A percentile compares a stretch with the other conserved stretches of the same genome.
phyloP scores from a whole-genome alignment of 2,329 filamentous ascomycete species.

The Myriosclerotinia curreyana region DNA sequence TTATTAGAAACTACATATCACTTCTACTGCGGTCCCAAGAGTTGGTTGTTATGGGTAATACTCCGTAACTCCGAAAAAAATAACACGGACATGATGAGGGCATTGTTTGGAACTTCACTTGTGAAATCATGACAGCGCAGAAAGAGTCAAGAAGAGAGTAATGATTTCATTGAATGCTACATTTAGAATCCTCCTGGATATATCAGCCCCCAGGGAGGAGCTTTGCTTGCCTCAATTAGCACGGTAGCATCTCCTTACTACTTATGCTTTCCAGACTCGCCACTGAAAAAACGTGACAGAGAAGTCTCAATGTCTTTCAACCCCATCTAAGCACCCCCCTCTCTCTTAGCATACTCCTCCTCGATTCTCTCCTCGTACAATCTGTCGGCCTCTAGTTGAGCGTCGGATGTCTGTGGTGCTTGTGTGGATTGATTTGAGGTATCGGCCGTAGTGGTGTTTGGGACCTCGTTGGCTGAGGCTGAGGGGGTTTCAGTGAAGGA shows the following conservation, averaged over 20 bases:
- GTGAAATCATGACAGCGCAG: not conserved
- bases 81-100: not conserved
- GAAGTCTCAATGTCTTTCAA: not conserved
- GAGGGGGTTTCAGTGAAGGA: conserved; percentile 19
- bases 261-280: not conserved
- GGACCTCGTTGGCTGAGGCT: not conserved
- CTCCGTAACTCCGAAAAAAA: not conserved
- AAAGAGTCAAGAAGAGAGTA: not conserved
- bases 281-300: not conserved
- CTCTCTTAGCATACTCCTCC: conserved; percentile 29
- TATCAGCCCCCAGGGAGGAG: too few relatives aligned
- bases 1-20: too few relatives aligned
- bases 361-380: conserved; percentile 28
- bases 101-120: not conserved
- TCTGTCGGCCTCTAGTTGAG: conserved; percentile 25
- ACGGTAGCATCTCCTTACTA: not conserved
- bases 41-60: not conserved
- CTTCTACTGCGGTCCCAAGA: not conserved
- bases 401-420: conserved; percentile 20
- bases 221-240: not conserved
- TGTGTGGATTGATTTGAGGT: conserved; percentile 2
- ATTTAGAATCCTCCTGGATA: not conserved
- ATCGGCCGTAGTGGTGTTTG: conserved; percentile 1
- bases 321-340: conserved; percentile 36
- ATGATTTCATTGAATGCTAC: conserved; percentile 9